Evolutionary conservation across 1,284 basidiomycete species (phyloP).

Genomic region (Naganishia albida): DNA sequence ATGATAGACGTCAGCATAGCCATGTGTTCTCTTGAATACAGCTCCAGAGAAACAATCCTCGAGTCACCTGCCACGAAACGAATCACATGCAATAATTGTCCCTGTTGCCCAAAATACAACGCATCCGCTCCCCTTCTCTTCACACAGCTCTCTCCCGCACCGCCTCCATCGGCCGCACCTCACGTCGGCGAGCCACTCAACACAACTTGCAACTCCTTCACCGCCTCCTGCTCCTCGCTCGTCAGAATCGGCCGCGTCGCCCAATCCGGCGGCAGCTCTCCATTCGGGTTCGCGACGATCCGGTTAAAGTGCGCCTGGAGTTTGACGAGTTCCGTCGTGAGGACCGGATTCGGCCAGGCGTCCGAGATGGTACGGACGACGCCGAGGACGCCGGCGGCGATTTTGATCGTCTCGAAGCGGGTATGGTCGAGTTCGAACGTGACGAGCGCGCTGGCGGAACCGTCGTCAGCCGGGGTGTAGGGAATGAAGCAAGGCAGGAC

Average conservation of each 20-base stretch:
- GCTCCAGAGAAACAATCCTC: too few species aligned
- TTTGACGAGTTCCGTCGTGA: background rate
- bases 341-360: conserved; percentile 26
- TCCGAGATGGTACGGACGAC: conserved; percentile 20
- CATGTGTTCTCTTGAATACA: too few species aligned
- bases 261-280: conserved; percentile 8
- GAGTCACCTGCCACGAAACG: too few species aligned
- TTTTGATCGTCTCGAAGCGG: conserved; percentile 25
- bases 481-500: background rate
- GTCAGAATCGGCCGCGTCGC: conserved; percentile 18
- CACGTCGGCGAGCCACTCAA: too few species aligned
- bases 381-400: conserved; percentile 14
- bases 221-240: conserved; percentile 7
- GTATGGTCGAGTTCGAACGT: conserved; percentile 25
- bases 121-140: background rate
- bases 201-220: background rate
- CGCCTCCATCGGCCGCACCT: too few species aligned
- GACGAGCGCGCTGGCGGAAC: conserved; percentile 16
- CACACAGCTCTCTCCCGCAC: background rate
- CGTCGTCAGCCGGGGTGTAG: background rate
- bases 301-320: conserved; percentile 5
- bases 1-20: background rate
- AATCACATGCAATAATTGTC: conserved; percentile 7
- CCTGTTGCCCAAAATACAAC: conserved; percentile 1
- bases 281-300: conserved; percentile 7